Base-by-base conservation (phyloP, 257 asterid genomes). In the Lavandula angustifolia region DNA sequence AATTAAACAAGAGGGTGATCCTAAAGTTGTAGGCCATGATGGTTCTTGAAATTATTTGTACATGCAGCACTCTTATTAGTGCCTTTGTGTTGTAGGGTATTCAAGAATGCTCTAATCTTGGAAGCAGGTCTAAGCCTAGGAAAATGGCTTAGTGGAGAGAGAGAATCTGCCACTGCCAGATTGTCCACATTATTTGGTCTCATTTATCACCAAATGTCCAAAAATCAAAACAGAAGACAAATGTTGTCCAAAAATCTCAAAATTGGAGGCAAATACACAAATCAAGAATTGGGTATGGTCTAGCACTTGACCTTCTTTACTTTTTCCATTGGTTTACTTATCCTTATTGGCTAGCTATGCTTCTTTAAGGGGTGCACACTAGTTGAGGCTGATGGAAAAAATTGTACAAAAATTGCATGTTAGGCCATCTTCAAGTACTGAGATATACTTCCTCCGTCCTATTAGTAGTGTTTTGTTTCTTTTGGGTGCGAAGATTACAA, bases 121-220 rank as follows among this genome's bases (percentile, higher is more conserved):
- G 70, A 50, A 38, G 32, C 66, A 54, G 62, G 51, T 64, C 34
- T 4, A 49, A 61, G 69, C 64, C 42, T 62, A 50, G 67, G 58
- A 43, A 62, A 49, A 53, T 59, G 54, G 51, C 60, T 31, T 52
- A 52, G 74, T 73, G 79, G 80, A 65, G 76, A 70, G 80, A 65
- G 76, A 70, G 68, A 76, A 75, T 84, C 78, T 75, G 47, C 43
- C 40, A 27, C 31, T 29, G 68, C 50, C 69, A 78, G 79, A 72
- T 82, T 72, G 61, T 38, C 85, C 85, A 78, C 82, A 80, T 59
- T 70, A 67, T 62, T 77, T 84, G 81, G 82, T 77, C 78, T 75
- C 76, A 31, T 33, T 62, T 52, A 69, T 54, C 64, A 70, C 52
- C 59, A 67, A 58, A 58, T 49, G 46, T 43, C 64, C 55, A 65